A percentile compares a stretch with the other conserved stretches of the same genome.
phyloP scores from a whole-genome alignment of 371 early-diverging fungal species.

The Mortierella sp. region DNA sequence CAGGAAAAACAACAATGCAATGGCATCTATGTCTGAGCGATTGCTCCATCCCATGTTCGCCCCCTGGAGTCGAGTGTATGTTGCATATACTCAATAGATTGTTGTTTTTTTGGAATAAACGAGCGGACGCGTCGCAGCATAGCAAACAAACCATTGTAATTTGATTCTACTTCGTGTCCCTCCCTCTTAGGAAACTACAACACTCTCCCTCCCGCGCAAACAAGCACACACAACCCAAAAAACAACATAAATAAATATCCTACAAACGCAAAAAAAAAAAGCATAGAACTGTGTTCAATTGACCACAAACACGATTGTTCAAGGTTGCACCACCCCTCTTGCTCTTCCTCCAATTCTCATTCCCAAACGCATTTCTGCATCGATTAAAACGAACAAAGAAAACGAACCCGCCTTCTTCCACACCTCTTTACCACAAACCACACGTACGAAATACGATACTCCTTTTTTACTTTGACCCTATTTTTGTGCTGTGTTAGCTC shows the following conservation, averaged over 20 bases:
- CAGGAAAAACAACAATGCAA: neutral
- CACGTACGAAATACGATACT: neutral
- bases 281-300: neutral
- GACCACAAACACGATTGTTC: too few species aligned
- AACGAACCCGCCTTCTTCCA: neutral
- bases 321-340: neutral
- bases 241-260: neutral
- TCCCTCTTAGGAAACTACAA: neutral
- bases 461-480: neutral
- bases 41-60: neutral
- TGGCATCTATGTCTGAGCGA: neutral
- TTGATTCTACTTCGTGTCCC: neutral
- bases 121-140: constrained; percentile 1
- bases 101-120: neutral
- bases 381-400: neutral
- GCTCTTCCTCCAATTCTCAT: neutral
- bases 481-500: neutral
- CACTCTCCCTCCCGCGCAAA: constrained; percentile 4
- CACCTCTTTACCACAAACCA: neutral
- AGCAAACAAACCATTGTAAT: neutral
- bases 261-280: neutral
- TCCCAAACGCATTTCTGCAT: neutral
- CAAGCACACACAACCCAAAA: neutral
- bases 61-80: neutral
- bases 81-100: too few species aligned